Conservation (phyloP, 192 early-diverging fungal genomes). For the Coemansia sp. region DNA sequence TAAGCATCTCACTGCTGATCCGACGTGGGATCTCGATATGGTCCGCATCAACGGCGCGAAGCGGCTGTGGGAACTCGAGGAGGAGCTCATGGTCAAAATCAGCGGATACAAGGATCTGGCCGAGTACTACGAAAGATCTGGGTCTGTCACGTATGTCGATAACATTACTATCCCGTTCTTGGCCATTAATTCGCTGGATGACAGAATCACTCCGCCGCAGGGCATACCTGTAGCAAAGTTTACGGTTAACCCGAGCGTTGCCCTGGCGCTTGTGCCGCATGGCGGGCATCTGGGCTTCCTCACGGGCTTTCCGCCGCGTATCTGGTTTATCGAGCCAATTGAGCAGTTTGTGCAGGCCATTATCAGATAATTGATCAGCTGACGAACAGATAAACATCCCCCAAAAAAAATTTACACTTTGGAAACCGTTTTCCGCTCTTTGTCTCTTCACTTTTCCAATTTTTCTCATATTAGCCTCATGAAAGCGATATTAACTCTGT, state of each 20-base stretch:
- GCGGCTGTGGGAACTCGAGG: constrained; percentile 84
- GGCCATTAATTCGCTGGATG: constrained; percentile 80
- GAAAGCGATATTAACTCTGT: neutral
- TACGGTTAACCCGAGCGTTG: constrained; percentile 68
- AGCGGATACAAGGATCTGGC: constrained; percentile 73
- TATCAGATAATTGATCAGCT: neutral
- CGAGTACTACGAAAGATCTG: constrained; percentile 73
- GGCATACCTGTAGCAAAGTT: constrained; percentile 74
- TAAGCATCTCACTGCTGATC: constrained; percentile 43
- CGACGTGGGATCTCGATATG: constrained; percentile 43
- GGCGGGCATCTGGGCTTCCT: constrained; percentile 94
- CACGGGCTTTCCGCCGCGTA: constrained; percentile 29
- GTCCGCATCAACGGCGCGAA: constrained; percentile 53
- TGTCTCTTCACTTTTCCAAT: neutral
- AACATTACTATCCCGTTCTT: constrained; percentile 74
- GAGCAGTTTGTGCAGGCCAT: constrained; percentile 65
- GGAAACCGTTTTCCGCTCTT: neutral
- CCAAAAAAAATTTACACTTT: neutral
- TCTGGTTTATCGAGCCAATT: constrained; percentile 69
- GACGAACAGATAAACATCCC: neutral
- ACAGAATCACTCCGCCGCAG: constrained; percentile 70
- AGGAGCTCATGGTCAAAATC: constrained; percentile 61
- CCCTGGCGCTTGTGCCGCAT: constrained; percentile 73
- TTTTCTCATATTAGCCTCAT: neutral
- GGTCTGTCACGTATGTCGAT: constrained; percentile 56